phyloP scores from a whole-genome alignment of 345 rosid species.

The Camelina hispida region DNA sequence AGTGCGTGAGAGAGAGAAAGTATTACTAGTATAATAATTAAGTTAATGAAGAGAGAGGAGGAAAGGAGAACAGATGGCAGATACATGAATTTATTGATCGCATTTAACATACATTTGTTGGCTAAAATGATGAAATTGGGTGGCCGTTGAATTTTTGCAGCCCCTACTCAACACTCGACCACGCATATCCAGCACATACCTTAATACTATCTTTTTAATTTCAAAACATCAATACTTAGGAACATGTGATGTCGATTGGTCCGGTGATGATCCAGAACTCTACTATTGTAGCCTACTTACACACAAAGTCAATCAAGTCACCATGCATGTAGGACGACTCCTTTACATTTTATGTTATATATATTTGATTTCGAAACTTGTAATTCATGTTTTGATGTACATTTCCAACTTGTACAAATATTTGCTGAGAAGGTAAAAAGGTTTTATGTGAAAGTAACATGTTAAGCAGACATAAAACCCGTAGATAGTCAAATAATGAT shows the following conservation, averaged over 20 bases:
- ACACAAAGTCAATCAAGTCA: constrained; percentile 26
- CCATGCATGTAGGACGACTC: constrained; percentile 13
- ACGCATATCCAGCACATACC: constrained; percentile 34
- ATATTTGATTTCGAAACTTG: background rate
- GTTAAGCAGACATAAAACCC: background rate
- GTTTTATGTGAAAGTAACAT: background rate
- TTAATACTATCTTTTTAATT: background rate
- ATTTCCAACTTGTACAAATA: background rate
- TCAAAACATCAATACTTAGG: constrained; percentile 30
- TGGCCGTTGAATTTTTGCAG: constrained; percentile 42
- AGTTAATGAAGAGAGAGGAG: constrained; percentile 39
- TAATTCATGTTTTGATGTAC: background rate
- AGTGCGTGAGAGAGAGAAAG: constrained; percentile 25
- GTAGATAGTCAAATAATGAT: constrained; percentile 9
- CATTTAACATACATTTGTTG: constrained; percentile 44
- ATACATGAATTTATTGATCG: constrained; percentile 47
- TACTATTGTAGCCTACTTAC: background rate
- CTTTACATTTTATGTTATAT: background rate
- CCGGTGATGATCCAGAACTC: constrained; percentile 17
- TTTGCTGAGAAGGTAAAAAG: background rate
- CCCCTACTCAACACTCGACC: constrained; percentile 13
- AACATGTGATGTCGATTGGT: constrained; percentile 38
- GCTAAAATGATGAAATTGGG: constrained; percentile 45
- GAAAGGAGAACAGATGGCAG: constrained; percentile 39
- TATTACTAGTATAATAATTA: background rate